Evolutionary conservation across 441 rosid species (phyloP).

Genomic region (Isatis lusitanica): DNA sequence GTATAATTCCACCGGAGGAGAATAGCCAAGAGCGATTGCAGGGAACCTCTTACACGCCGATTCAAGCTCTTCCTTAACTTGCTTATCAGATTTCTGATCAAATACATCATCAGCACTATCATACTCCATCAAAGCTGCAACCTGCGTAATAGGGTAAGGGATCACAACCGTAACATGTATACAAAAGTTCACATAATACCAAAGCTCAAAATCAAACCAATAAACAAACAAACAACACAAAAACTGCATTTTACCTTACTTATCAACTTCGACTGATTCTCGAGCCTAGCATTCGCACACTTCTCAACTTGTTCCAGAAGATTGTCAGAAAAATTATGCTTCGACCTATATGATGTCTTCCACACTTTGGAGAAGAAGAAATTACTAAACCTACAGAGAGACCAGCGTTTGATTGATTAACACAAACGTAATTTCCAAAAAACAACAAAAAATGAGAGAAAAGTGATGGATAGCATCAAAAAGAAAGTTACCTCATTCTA

Average conservation of each 20-base stretch:
- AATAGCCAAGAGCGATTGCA: conserved; percentile 70
- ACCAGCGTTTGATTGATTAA: conserved; percentile 11
- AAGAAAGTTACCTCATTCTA: conserved; percentile 44
- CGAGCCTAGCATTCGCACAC: conserved; percentile 37
- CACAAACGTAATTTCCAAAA: not conserved
- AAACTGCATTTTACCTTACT: conserved; percentile 42
- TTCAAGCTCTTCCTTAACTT: conserved; percentile 52
- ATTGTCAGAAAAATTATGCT: conserved; percentile 52
- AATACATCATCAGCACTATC: conserved; percentile 54
- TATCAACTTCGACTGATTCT: conserved; percentile 50
- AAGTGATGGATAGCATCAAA: not conserved
- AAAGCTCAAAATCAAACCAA: not conserved
- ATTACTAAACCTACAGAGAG: conserved; percentile 47
- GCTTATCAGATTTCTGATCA: conserved; percentile 42
- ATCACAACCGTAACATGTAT: not conserved
- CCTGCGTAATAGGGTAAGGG: conserved; percentile 39
- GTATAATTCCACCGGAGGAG: conserved; percentile 64
- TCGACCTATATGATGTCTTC: conserved; percentile 49
- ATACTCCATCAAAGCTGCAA: conserved; percentile 56
- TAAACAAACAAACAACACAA: not conserved
- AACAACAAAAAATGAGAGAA: not conserved
- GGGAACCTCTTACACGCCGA: conserved; percentile 76
- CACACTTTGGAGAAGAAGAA: conserved; percentile 42
- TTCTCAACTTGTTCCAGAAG: conserved; percentile 46
- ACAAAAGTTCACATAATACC: not conserved